Conservation (phyloP, 2,329 filamentous ascomycete genomes). For the Lecanicillium sp. region DNA sequence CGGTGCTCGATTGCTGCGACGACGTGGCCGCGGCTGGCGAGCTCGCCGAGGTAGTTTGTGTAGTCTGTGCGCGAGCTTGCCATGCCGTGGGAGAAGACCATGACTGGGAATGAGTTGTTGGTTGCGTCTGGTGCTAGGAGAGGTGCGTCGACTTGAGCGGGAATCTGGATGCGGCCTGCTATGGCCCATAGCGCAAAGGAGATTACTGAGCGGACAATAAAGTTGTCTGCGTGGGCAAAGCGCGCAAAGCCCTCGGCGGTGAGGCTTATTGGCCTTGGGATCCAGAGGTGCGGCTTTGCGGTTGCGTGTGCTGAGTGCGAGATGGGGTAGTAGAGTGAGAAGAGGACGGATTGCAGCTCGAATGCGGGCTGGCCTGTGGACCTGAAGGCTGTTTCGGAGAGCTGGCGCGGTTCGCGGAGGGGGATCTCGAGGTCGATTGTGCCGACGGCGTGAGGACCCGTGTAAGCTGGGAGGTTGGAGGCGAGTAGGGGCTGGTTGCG, state of each 20-base stretch:
- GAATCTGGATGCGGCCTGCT: constrained; percentile 36
- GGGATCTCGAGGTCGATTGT: constrained; percentile 39
- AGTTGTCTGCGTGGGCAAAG: constrained; percentile 34
- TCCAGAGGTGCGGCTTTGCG: constrained; percentile 31
- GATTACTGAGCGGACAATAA: constrained; percentile 32
- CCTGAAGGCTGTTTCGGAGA: constrained; percentile 25
- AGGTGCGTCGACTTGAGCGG: constrained; percentile 37
- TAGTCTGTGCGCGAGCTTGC: constrained; percentile 42
- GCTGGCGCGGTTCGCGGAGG: constrained; percentile 21
- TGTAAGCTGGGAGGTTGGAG: constrained; percentile 33
- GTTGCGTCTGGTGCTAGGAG: constrained; percentile 19
- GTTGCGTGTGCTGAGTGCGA: constrained; percentile 17
- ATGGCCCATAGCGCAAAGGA: constrained; percentile 32
- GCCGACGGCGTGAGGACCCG: constrained; percentile 35
- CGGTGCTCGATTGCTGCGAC: constrained; percentile 44
- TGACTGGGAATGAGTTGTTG: constrained; percentile 27
- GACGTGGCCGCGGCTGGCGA: constrained; percentile 40
- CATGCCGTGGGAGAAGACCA: constrained; percentile 45
- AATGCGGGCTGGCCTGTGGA: constrained; percentile 30
- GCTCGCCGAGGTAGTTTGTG: constrained; percentile 40
- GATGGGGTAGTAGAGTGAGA: constrained; percentile 41
- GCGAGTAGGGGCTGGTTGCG: constrained; percentile 33
- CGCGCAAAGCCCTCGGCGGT: constrained; percentile 38
- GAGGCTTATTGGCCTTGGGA: constrained; percentile 33
- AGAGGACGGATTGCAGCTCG: constrained; percentile 36